Evolutionary conservation across 208 protist genomes (phyloP).

Genomic region (Leishmania gerbilli): DNA sequence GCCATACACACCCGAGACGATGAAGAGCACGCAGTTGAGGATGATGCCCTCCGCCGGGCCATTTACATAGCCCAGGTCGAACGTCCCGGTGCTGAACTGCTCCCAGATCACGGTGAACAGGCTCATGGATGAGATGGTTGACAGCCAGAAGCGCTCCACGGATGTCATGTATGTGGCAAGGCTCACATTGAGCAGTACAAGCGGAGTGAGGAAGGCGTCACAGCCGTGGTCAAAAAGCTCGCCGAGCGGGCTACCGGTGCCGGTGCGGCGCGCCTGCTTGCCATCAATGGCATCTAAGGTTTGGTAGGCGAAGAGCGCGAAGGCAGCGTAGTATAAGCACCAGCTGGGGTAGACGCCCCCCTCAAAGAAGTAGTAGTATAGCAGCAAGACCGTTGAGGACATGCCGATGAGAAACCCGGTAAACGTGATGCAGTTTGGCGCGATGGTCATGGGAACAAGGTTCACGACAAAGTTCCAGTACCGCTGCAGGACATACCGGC

Average conservation of each 20-base stretch:
- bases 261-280: constrained; percentile 94
- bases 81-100: constrained; percentile 90
- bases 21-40: constrained; percentile 58
- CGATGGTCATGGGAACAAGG: constrained; percentile 87
- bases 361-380: constrained; percentile 61
- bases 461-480: constrained; percentile 90
- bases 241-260: constrained; percentile 89
- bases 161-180: constrained; percentile 46
- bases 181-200: constrained; percentile 67
- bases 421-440: constrained; percentile 89
- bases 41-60: constrained; percentile 91
- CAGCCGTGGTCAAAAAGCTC: constrained; percentile 97
- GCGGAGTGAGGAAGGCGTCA: constrained; percentile 87
- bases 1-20: constrained; percentile 50
- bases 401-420: constrained; percentile 78
- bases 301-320: constrained; percentile 86
- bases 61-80: constrained; percentile 90
- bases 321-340: constrained; percentile 79
- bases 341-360: constrained; percentile 80
- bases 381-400: constrained; percentile 63
- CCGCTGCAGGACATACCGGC: constrained; percentile 70
- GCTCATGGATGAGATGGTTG: constrained; percentile 50
- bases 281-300: constrained; percentile 96
- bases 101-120: constrained; percentile 88
- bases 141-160: constrained; percentile 50